Base-by-base conservation (phyloP, 1,284 basidiomycete genomes). In the Spongispora temasekensis region DNA sequence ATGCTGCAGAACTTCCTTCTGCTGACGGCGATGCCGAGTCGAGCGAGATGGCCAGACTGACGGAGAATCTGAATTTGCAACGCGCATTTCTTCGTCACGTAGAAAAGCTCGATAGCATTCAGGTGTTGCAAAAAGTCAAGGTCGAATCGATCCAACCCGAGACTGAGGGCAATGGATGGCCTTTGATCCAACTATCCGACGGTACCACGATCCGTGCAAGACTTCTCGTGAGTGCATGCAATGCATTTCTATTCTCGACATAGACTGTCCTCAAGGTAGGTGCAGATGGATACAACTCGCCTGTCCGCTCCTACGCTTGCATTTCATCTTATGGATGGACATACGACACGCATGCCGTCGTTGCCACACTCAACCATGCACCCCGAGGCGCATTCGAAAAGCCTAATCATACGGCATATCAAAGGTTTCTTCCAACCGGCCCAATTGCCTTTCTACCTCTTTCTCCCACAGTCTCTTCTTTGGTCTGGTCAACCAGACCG, bases 401-500 rank as follows among this genome's bases (percentile, higher is more conserved):
- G 5, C 84, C 87, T 1, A 94, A 93, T 70, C 88, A 87, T 21
- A 93, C 89, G 1, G 96, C 95, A 1, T 98, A 93, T 76, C 97
- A 99, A 76, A 83, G 97, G 28, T 99, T 99, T 80, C 84, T 99
- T 32, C 93, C 96, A 1, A 95, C 94, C 4, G 97, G 97, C 0
- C 97, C 97, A 1, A 90, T 99, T 52, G 97, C 96, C 0, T 98
- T 97, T 78, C 83, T 98, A 15, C 96, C 94, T 0, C 84, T 88
- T 66, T 95, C 91, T 1, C 80, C 88, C 2, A 89, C 86, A 0
- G 78, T 83, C 0, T 95, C 93, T 6, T 97, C 96, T 2, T 83
- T 99, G 60, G 97, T 98, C 5, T 99, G 97, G 97, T 96, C 95
- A 13, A 96, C 94, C 2, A 88, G 84, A 58, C 94, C 95, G 0